phyloP scores from a whole-genome alignment of 1,284 basidiomycete species.

The Apiotrichum akiyoshidainum region DNA sequence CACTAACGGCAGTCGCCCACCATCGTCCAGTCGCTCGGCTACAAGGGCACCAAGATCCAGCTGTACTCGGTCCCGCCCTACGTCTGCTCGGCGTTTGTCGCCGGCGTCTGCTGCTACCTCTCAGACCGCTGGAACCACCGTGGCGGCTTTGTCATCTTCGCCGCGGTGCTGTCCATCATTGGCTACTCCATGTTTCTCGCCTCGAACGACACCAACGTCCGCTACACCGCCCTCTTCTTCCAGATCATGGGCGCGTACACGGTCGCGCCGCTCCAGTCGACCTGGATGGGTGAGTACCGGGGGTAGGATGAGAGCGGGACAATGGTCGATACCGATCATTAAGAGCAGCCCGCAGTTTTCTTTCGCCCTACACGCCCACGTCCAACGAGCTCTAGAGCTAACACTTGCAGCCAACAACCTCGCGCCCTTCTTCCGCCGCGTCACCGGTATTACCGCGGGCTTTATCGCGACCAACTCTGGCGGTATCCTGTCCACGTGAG shows the following conservation, averaged over 20 bases:
- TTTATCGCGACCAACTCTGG: conserved; percentile 60
- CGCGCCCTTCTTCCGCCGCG: conserved; percentile 58
- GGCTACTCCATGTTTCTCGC: conserved; percentile 44
- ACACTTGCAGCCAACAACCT: conserved; percentile 56
- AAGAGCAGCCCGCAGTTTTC: no score
- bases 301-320: no score
- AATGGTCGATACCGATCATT: no score
- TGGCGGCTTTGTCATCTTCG: conserved; percentile 41
- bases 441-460: conserved; percentile 58
- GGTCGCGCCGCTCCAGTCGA: conserved; percentile 31
- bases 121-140: conserved; percentile 59
- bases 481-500: conserved; percentile 57
- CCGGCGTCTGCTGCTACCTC: conserved; percentile 55
- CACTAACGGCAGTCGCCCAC: conserved; percentile 17
- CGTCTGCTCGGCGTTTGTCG: conserved; percentile 55
- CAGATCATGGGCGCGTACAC: conserved; percentile 44
- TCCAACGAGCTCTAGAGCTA: no score
- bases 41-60: conserved; percentile 39
- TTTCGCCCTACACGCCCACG: no score
- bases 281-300: conserved; percentile 35
- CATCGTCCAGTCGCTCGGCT: conserved; percentile 57
- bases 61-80: conserved; percentile 59
- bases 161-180: conserved; percentile 26
- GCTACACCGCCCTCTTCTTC: conserved; percentile 44
- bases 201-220: conserved; percentile 27